phyloP scores from a whole-genome alignment of 345 rosid species.

The Dipteronia sinensis region DNA sequence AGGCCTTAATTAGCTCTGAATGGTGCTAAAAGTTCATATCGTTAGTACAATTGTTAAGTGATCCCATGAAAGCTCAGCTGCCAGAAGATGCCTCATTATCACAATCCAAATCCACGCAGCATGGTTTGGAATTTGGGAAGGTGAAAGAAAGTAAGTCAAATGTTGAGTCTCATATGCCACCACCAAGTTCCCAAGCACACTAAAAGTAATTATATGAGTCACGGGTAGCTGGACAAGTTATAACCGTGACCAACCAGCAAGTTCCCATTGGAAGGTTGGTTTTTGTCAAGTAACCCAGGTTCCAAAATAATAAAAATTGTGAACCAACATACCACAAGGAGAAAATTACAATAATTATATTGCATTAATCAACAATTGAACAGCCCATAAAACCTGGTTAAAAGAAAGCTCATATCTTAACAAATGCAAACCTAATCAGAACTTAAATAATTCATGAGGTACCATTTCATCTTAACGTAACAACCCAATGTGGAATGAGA shows the following conservation, averaged over 20 bases:
- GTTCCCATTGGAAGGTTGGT: background rate
- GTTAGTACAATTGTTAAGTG: background rate
- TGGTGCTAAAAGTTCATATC: background rate
- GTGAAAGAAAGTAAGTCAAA: background rate
- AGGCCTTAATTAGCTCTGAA: background rate
- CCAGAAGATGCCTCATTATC: background rate
- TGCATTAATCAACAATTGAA: background rate
- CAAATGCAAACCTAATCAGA: background rate
- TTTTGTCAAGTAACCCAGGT: background rate
- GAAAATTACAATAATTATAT: background rate
- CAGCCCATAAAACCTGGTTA: background rate
- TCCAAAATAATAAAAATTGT: background rate
- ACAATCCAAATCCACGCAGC: background rate
- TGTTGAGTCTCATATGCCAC: background rate
- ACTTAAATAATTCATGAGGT: background rate
- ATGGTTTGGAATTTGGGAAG: background rate
- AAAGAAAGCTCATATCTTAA: background rate
- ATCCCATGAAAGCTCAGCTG: background rate
- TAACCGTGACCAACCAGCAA: background rate
- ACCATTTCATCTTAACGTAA: background rate
- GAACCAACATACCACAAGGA: background rate
- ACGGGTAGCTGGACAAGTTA: background rate
- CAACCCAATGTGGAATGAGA: background rate
- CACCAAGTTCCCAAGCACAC: background rate
- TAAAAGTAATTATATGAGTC: background rate